These are phyloP conservation scores for Leccinum uliginosum DNA, from an alignment of 768 basidiomycete species.

Conservation along the genomic window DNA sequence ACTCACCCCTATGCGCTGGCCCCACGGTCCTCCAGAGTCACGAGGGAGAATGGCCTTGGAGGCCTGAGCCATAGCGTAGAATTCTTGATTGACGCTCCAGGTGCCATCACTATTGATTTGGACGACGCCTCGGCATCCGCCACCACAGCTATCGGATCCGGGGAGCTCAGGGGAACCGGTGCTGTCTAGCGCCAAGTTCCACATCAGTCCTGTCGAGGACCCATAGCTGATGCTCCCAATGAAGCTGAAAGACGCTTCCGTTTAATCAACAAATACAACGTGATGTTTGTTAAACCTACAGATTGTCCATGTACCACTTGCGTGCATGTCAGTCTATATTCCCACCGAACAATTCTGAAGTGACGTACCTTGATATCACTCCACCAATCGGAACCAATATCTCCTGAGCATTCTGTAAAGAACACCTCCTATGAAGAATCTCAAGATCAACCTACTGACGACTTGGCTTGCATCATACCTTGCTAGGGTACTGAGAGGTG, in stretches of 20 bases:
- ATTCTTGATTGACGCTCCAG: conserved; percentile 71
- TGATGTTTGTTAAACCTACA: conserved; percentile 36
- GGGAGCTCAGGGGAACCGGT: conserved; percentile 63
- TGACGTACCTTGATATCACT: conserved; percentile 65
- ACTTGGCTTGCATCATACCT: conserved; percentile 27
- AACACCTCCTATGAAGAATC: conserved; percentile 33
- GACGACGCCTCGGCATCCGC: conserved; percentile 63
- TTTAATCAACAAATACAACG: conserved; percentile 24
- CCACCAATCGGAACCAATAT: conserved; percentile 73
- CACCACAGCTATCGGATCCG: conserved; percentile 57
- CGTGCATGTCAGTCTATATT: conserved; percentile 7
- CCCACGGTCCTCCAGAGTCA: conserved; percentile 64
- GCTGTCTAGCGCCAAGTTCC: conserved; percentile 68
- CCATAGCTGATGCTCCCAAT: conserved; percentile 35
- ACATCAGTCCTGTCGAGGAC: conserved; percentile 55
- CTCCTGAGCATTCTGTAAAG: conserved; percentile 63
- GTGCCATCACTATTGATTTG: conserved; percentile 62
- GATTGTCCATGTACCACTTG: conserved; percentile 67
- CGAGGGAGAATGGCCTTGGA: conserved; percentile 70
- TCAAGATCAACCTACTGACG: background rate
- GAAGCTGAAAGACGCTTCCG: conserved; percentile 25
- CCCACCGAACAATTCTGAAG: background rate
- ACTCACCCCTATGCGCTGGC: conserved; percentile 60
- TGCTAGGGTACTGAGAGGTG: conserved; percentile 50
- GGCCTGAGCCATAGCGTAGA: conserved; percentile 71